Conservation (phyloP, 441 rosid genomes). For the Theobroma grandiflorum region DNA sequence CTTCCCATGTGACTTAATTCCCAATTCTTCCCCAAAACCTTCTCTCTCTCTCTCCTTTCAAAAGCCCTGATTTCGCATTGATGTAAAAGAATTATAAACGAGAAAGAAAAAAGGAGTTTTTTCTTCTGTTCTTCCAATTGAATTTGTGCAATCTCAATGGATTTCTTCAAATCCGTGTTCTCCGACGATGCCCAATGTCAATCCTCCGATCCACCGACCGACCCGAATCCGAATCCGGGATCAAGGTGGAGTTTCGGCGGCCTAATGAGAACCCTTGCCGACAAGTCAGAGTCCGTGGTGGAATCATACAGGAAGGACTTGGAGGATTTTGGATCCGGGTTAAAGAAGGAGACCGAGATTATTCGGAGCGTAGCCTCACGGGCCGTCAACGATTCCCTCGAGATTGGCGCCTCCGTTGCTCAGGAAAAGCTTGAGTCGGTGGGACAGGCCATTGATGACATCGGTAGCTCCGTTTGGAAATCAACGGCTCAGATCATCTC, state of each 20-base stretch:
- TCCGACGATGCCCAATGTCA: constrained; percentile 44
- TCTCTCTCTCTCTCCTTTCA: not conserved
- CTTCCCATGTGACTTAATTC: not conserved
- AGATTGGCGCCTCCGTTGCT: constrained; percentile 72
- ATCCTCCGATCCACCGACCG: constrained; percentile 43
- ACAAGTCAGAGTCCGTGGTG: constrained; percentile 70
- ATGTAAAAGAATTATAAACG: not conserved
- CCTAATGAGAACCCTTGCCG: constrained; percentile 56
- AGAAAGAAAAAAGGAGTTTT: too few species aligned
- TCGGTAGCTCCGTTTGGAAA: constrained; percentile 72
- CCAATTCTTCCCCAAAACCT: not conserved
- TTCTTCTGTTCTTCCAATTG: not conserved
- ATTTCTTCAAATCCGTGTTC: constrained; percentile 74
- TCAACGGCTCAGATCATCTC: constrained; percentile 75
- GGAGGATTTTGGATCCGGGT: constrained; percentile 68
- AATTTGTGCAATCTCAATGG: constrained; percentile 45
- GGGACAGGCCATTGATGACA: constrained; percentile 78
- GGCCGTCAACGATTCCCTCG: constrained; percentile 75
- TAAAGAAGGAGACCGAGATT: constrained; percentile 64
- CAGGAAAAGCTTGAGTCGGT: constrained; percentile 79
- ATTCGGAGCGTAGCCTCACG: constrained; percentile 76
- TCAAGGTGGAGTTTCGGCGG: constrained; percentile 66
- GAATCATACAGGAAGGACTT: constrained; percentile 69
- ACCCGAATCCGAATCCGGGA: constrained; percentile 13
- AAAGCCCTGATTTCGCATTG: constrained; percentile 8